A percentile compares a stretch with the other conserved stretches of the same genome.
Conservation (phyloP, 139 green algal species). For the Micromonas commoda region DNA sequence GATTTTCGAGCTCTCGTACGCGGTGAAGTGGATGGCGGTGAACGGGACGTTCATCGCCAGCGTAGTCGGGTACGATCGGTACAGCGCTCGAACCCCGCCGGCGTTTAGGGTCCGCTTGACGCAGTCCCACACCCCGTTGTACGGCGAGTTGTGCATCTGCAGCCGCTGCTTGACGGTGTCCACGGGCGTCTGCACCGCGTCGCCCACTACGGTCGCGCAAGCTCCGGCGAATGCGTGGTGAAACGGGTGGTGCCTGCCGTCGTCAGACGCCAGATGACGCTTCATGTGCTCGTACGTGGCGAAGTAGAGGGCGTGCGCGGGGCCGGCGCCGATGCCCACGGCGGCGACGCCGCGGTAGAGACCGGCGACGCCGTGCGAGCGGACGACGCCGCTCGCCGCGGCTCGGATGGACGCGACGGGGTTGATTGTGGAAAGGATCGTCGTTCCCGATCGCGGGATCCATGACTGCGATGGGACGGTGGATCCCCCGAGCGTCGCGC, state of each 20-base stretch:
- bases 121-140: constrained; percentile 58
- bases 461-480: constrained; percentile 1
- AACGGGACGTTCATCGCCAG: constrained; percentile 96
- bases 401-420: neutral
- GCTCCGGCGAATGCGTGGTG: constrained; percentile 44
- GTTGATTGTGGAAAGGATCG: neutral
- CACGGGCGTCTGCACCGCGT: constrained; percentile 46
- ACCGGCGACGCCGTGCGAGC: constrained; percentile 20
- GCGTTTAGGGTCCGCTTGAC: constrained; percentile 45
- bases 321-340: constrained; percentile 51
- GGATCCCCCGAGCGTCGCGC: too few species aligned
- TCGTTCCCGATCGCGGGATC: constrained; percentile 4
- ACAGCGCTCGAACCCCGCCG: constrained; percentile 79
- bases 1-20: constrained; percentile 86
- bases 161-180: constrained; percentile 83
- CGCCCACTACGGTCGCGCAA: constrained; percentile 76
- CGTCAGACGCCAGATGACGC: constrained; percentile 28
- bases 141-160: constrained; percentile 69
- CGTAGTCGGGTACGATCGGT: constrained; percentile 76
- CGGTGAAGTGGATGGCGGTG: constrained; percentile 83
- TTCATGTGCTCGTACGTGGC: constrained; percentile 85
- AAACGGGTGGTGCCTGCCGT: constrained; percentile 36
- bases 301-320: constrained; percentile 93
- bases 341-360: constrained; percentile 43
- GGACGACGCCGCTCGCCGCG: neutral